Base-by-base conservation (phyloP, 208 protist genomes). In the Crithidia sp. region DNA sequence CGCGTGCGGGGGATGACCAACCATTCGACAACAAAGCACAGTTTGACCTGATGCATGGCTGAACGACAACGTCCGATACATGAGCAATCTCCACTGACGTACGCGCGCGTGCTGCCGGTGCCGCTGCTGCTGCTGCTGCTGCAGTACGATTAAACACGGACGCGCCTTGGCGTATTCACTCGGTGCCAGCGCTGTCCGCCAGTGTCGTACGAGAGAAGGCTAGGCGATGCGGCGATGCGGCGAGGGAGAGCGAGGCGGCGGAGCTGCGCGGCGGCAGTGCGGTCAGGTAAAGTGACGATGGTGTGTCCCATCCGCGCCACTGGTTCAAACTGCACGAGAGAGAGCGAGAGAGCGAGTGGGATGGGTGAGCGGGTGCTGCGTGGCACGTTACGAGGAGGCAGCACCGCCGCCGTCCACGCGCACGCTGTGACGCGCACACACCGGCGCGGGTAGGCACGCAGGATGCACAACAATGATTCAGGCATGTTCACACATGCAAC, bases 121-220 rank as follows among this genome's bases (percentile, higher is more conserved):
- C 28, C 13, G 7, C 17, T 12, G n/a, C n/a, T n/a, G n/a, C 28
- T n/a, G 7, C 17, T 12, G 54, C 67, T 36, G 56, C 37, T 17
- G 54, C 65, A 71, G 65, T 71, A 60, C 65, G 65, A 61, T 71
- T 71, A 71, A 71, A 71, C 67, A 71, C 67, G 67, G 67, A 71
- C 67, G 67, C 67, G 67, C 67, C 55, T 53, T 44, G 56, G 67
- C 67, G 47, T 71, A 71, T 55, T 55, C 28, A 28, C 67, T 71
- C 49, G 53, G 67, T 71, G 67, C 67, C 58, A 37, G 67, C 67
- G 67, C 55, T 50, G 67, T 71, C 67, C 67, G 67, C 67, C 67
- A 71, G 67, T 71, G 67, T 71, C 67, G 67, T 62, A 71, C 67
- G 67, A 71, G 67, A 71, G 37, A 41, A 39, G 8, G 28, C 28